phyloP scores from a whole-genome alignment of 192 early-diverging fungal species.

The Kickxella alabastrina region DNA sequence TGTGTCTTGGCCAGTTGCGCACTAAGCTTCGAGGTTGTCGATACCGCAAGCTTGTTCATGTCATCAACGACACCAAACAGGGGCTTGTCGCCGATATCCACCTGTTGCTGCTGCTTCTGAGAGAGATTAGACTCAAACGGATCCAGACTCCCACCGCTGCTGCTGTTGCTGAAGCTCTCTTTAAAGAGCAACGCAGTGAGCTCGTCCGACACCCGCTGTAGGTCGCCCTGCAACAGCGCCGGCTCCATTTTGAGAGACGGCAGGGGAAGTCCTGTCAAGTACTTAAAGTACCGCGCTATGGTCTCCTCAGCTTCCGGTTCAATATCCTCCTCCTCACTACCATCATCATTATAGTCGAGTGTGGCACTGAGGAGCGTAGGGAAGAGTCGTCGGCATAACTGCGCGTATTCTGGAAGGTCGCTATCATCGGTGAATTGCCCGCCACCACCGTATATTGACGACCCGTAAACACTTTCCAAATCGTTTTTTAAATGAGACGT shows the following conservation, averaged over 20 bases:
- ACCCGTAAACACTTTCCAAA: conserved; percentile 44
- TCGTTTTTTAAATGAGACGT: conserved; percentile 10
- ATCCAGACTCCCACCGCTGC: no score
- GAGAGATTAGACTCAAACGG: background rate
- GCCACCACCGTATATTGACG: conserved; percentile 36
- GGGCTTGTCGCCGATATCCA: background rate
- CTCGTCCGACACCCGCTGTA: conserved; percentile 45
- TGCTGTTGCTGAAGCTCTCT: conserved; percentile 8
- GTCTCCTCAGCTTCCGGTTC: conserved; percentile 36
- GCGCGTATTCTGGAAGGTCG: conserved; percentile 44
- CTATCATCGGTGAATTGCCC: conserved; percentile 30
- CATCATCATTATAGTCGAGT: background rate
- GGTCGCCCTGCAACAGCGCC: conserved; percentile 34
- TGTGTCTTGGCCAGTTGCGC: conserved; percentile 21
- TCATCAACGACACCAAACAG: conserved; percentile 28
- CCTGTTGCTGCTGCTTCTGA: background rate
- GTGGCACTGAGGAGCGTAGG: conserved; percentile 11
- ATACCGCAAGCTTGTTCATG: conserved; percentile 12
- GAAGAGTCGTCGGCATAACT: conserved; percentile 42
- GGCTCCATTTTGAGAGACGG: conserved; percentile 44
- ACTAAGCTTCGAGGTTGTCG: conserved; percentile 8
- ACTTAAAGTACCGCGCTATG: conserved; percentile 45
- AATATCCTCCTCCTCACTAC: conserved; percentile 3
- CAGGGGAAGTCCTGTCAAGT: conserved; percentile 37
- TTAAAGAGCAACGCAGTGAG: conserved; percentile 42